A percentile compares a stretch with the other conserved stretches of the same genome.
phyloP scores from a whole-genome alignment of 371 early-diverging fungal species.

The Mucor racemosus region DNA sequence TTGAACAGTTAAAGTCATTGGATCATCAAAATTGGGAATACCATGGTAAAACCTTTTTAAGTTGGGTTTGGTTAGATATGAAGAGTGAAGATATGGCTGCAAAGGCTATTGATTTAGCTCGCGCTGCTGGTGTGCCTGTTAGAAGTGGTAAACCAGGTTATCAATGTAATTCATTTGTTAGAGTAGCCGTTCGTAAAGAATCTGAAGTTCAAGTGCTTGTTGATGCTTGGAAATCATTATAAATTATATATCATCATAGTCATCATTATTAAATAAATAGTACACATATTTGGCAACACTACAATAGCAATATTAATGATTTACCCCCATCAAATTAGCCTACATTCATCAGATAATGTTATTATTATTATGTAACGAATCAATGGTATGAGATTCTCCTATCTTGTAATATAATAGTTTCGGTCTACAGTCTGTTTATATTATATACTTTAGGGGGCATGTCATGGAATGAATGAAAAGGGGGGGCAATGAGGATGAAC shows the following conservation, averaged over 20 bases:
- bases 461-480: not conserved
- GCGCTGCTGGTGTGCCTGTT: conserved; percentile 81
- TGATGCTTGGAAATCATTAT: conserved; percentile 67
- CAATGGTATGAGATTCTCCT: not conserved
- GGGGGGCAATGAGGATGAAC: not conserved
- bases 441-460: not conserved
- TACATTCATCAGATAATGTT: not conserved
- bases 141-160: conserved; percentile 83
- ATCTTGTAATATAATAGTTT: not conserved
- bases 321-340: not conserved
- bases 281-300: conserved; percentile 7
- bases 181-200: conserved; percentile 81
- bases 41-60: conserved; percentile 76
- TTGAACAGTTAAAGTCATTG: conserved; percentile 54
- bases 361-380: not conserved
- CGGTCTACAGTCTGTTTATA: not conserved
- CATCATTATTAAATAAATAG: not conserved
- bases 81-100: conserved; percentile 56
- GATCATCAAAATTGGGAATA: conserved; percentile 61
- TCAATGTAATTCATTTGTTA: conserved; percentile 72
- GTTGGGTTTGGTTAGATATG: conserved; percentile 88
- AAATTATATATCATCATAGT: conserved; percentile 17
- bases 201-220: conserved; percentile 64
- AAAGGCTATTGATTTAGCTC: conserved; percentile 67
- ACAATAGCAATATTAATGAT: not conserved